These are phyloP conservation scores for Penicillium chermesinum DNA, from an alignment of 495 filamentous ascomycete species.

Conservation along the genomic window DNA sequence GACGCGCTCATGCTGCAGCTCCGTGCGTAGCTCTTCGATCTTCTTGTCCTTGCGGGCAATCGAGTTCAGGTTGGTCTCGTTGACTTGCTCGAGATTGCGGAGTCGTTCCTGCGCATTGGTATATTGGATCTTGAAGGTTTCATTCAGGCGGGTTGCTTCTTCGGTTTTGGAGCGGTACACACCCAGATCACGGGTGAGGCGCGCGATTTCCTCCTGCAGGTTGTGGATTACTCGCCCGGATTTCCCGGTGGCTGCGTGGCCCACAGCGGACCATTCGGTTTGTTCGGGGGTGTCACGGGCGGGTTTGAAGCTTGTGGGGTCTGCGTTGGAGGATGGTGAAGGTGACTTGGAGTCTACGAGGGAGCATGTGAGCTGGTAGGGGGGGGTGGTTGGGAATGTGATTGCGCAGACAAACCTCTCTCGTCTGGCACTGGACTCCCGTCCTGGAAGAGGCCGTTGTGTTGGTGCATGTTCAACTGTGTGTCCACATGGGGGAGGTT, in stretches of 20 bases:
- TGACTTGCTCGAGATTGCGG: conserved; percentile 61
- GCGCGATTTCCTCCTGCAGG: conserved; percentile 83
- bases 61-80: conserved; percentile 69
- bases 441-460: conserved; percentile 33
- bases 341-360: conserved; percentile 21
- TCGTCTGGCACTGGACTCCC: conserved; percentile 6
- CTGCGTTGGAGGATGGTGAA: conserved; percentile 6
- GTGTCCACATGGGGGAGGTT: conserved; percentile 43
- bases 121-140: conserved; percentile 68
- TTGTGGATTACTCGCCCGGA: conserved; percentile 90
- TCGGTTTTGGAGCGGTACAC: conserved; percentile 67
- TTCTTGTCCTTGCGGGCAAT: conserved; percentile 75
- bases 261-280: conserved; percentile 69
- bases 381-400: no score
- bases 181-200: conserved; percentile 71
- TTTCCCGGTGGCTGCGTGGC: conserved; percentile 75
- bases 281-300: conserved; percentile 21
- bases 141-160: conserved; percentile 66
- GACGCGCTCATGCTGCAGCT: conserved; percentile 61
- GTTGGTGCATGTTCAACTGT: conserved; percentile 43
- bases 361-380: no score
- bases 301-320: conserved; percentile 21
- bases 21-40: conserved; percentile 64
- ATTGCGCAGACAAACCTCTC: background rate
- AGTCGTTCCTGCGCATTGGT: conserved; percentile 53